Evolutionary conservation across 164 flowering plant genomes (phyloP), one percentile per base, ranked within the genome.

Genomic region (Santalum album): DNA sequence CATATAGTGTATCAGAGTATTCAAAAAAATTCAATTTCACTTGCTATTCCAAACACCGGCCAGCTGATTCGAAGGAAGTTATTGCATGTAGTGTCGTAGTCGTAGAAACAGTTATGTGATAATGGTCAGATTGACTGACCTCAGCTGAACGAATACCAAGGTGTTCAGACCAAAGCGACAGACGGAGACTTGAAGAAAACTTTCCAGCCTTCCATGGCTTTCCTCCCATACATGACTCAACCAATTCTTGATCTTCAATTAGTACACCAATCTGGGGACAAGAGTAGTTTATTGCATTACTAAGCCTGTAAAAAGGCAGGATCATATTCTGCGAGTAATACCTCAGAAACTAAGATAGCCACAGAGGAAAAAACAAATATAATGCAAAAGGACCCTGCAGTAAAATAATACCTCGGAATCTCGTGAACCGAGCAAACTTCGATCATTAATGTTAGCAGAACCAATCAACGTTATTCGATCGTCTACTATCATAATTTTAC

Each of bases 401-500:
- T 26, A 29, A 59, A 38, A 27, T 43, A 27, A 49, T 29, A 92
- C 99, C 96, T 92, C 99, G 45, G 99, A 92, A 65, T 92, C 99
- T 73, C 99, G 74, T 47, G 94, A 85, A 45, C 99, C 99, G 50
- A 94, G 88, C 64, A 94, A 77, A 68, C 99, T 94, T 58, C 99
- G 70, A 55, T 94, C 99, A 72, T 94, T 94, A 46, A 94, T 85
- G 58, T 94, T 94, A 53, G 99, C 95, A 16, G 99, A 94, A 62
- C 99, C 99, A 72, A 90, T 65, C 65, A 94, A 67, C 12, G 75
- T 60, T 36, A 68, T 57, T 35, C 72, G 65, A 63, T 94, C 99
- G 71, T 94, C 99, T 53, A 90, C 51, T 62, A 94, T 83, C 96
- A 94, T 87, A 56, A 94, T 64, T 70, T 94, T 94, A 65, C 99